Conservation (phyloP, 2,329 filamentous ascomycete genomes). For the Cladosporium austrohemisphaericum region DNA sequence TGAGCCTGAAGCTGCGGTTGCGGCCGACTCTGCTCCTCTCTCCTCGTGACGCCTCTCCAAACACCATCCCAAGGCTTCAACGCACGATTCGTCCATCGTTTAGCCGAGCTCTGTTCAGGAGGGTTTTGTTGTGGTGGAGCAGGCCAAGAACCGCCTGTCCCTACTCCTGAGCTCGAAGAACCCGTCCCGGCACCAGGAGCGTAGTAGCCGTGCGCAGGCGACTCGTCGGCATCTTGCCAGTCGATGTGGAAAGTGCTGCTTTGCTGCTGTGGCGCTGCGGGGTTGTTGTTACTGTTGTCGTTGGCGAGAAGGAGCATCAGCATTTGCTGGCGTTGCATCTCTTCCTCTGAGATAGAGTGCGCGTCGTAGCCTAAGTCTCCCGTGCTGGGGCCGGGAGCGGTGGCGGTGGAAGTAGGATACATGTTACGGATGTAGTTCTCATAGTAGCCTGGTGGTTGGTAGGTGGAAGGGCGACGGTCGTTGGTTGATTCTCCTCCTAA, state of each 20-base stretch:
- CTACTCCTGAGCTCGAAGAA: conserved; percentile 15
- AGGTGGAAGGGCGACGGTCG: conserved; percentile 18
- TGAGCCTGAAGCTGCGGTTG: conserved; percentile 31
- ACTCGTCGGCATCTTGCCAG: conserved; percentile 14
- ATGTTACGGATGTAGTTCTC: conserved; percentile 46
- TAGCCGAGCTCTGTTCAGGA: conserved; percentile 1
- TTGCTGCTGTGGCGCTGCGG: too few species aligned
- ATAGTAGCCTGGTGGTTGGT: conserved; percentile 40
- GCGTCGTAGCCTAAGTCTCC: conserved; percentile 27
- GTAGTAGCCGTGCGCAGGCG: conserved; percentile 24
- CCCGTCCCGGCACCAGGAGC: conserved; percentile 19
- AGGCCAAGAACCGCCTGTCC: conserved; percentile 19
- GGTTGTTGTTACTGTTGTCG: conserved; percentile 28
- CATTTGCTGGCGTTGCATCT: conserved; percentile 50
- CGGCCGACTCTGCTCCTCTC: conserved; percentile 15
- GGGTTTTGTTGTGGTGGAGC: neutral
- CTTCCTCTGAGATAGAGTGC: conserved; percentile 43
- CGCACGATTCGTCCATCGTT: conserved; percentile 2
- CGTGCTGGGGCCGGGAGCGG: conserved; percentile 17
- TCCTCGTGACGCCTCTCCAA: conserved; percentile 22
- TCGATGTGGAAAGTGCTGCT: conserved; percentile 18
- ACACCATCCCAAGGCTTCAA: conserved; percentile 32
- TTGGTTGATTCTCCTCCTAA: conserved; percentile 14
- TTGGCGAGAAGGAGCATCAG: conserved; percentile 41
- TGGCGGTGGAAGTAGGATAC: conserved; percentile 36